phyloP scores from a whole-genome alignment of 106 monocot species.

The Chionographis japonica region DNA sequence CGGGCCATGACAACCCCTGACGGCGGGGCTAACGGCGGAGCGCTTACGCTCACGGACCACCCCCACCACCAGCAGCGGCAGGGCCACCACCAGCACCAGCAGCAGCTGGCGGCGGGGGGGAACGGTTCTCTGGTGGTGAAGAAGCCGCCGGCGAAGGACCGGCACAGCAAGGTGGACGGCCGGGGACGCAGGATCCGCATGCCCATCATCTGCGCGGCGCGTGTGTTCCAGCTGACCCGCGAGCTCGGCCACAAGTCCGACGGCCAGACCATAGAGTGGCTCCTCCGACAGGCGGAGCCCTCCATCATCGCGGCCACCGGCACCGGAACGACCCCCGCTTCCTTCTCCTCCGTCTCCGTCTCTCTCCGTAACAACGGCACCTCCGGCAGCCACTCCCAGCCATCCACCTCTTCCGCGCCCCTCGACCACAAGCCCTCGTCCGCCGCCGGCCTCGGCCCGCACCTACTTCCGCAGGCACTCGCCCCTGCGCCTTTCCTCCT shows the following conservation, averaged over 20 bases:
- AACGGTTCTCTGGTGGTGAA: background rate
- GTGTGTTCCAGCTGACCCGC: conserved; percentile 23
- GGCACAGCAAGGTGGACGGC: conserved; percentile 40
- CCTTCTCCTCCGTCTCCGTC: conserved; percentile 23
- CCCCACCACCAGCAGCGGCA: background rate
- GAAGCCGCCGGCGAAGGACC: conserved; percentile 39
- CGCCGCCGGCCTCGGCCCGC: background rate
- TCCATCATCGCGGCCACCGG: conserved; percentile 47
- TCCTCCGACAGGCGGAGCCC: conserved; percentile 41
- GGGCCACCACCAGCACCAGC: background rate
- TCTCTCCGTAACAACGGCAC: background rate
- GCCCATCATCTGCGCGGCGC: conserved; percentile 33
- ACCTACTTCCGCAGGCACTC: background rate
- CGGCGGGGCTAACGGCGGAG: conserved; percentile 1
- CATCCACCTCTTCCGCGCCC: conserved; percentile 9
- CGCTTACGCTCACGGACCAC: too few relatives aligned
- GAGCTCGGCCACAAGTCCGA: conserved; percentile 30
- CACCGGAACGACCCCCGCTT: conserved; percentile 37
- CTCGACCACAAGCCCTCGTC: background rate
- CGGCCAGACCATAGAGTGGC: conserved; percentile 31
- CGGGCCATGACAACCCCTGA: background rate
- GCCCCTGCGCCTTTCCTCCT: conserved; percentile 40
- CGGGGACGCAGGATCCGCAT: conserved; percentile 37
- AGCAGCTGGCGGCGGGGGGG: background rate
- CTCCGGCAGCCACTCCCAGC: background rate